phyloP scores from a whole-genome alignment of 2,329 filamentous ascomycete species.

The Kalmusia sp. region DNA sequence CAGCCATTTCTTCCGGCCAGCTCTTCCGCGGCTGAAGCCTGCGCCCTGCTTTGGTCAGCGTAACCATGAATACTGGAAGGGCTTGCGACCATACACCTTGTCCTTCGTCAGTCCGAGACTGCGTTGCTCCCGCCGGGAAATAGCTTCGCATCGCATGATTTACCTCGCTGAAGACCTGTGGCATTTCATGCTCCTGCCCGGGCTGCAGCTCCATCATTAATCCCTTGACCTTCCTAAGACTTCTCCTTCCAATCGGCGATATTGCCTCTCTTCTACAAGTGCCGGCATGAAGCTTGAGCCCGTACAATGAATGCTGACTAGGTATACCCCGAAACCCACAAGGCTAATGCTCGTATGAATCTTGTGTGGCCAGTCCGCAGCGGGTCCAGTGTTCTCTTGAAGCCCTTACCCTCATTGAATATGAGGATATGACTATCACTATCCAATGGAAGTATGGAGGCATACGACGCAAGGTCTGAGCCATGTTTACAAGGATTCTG shows the following conservation, averaged over 20 bases:
- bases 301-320: constrained; percentile 8
- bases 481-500: too few species aligned
- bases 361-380: constrained; percentile 8
- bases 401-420: constrained; percentile 6
- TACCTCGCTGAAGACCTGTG: too few species aligned
- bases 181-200: too few species aligned
- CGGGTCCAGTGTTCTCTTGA: constrained; percentile 9
- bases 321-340: constrained; percentile 4
- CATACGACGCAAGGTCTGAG: too few species aligned
- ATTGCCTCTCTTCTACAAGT: constrained; percentile 8
- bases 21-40: constrained; percentile 4
- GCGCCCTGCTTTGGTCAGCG: constrained; percentile 5
- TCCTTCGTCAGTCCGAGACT: background rate
- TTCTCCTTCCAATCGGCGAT: constrained; percentile 9
- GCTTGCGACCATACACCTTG: background rate
- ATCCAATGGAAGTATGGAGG: constrained; percentile 1
- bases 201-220: constrained; percentile 6
- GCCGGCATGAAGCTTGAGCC: constrained; percentile 8
- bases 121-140: too few species aligned
- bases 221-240: constrained; percentile 7
- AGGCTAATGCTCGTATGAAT: constrained; percentile 8
- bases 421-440: constrained; percentile 1
- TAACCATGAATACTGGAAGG: constrained; percentile 6
- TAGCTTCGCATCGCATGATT: too few species aligned
- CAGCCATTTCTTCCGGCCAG: constrained; percentile 9